Evolutionary conservation across 78 protist species (phyloP), one percentile per base, ranked within the genome.

Genomic region (Mastigamoeba balamuthi): DNA sequence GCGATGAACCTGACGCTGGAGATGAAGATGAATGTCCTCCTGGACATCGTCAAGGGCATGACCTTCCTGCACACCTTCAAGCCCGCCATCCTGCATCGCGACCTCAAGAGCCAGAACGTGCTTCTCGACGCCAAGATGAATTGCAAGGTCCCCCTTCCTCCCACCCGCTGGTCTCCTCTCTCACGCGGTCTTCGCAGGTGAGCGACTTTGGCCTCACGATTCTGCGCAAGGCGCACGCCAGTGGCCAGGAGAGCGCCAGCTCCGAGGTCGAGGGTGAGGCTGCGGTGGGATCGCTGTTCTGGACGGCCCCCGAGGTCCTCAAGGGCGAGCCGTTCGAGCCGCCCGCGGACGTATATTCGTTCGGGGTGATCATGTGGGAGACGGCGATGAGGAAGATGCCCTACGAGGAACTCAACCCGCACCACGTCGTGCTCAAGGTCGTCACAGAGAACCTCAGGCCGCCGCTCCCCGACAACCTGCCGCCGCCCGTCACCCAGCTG

Each of bases 261-360:
- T 17, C 58, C 33, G 33, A 48, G 58, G 58, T 48, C 17, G 58
- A 48, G 17, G 17, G 17, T 17, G 17, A 48, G 17, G 58, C 33
- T 48, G 58, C 33, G 33, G 17, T 48, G 17, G 58, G 58, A 48
- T 17, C 88, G 36, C 37, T 72, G 36, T 29, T 28, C 39, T 83
- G 85, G 87, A 71, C 68, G 5, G 88, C 88, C 35, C 88, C 88
- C 25, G 88, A 83, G 72, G 65, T 74, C 4, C 69, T 82, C 1
- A 72, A 64, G 9, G 48, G 42, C 9, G 53, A 72, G 39, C 63
- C 33, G 64, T 69, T 44, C 58, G 73, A 48, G 9, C 48, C 29
- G 75, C 25, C 8, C 27, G 64, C 82, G 10, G 88, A 83, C 58
- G 1, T 74, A 3, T 83, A 83, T 75, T 53, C 82, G 27, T 83